Conservation (phyloP, 495 filamentous ascomycete species). For the Physcia stellaris region DNA sequence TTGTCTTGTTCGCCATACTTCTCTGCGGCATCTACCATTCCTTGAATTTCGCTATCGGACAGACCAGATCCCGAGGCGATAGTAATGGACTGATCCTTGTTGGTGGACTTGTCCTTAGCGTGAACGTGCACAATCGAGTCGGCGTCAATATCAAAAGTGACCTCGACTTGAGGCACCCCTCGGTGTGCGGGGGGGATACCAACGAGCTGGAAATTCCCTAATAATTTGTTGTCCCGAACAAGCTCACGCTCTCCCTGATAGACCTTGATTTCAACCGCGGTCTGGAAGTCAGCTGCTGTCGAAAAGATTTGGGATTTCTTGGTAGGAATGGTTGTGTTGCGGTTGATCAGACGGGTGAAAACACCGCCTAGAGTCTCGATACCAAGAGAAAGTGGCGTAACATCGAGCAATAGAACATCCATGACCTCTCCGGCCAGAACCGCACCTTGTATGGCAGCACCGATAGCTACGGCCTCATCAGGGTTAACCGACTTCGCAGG, state of each 20-base stretch:
- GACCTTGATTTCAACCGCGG: constrained; percentile 99
- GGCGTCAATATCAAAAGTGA: constrained; percentile 98
- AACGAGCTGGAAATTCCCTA: constrained; percentile 99
- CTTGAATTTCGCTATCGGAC: constrained; percentile 83
- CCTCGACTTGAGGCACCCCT: constrained; percentile 95
- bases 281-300: constrained; percentile 98
- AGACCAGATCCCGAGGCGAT: constrained; percentile 98
- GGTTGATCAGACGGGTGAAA: constrained; percentile 98
- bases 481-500: constrained; percentile 98
- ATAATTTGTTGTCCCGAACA: constrained; percentile 96
- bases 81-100: constrained; percentile 99
- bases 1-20: constrained; percentile 90
- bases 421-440: constrained; percentile 95
- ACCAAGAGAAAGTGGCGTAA: constrained; percentile 94
- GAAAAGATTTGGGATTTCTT: constrained; percentile 99
- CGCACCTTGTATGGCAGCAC: constrained; percentile 95
- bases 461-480: constrained; percentile 97
- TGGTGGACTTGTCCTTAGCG: constrained; percentile 98
- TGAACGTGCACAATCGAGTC: constrained; percentile 98
- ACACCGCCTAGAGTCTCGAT: constrained; percentile 99
- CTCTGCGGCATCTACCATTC: constrained; percentile 96
- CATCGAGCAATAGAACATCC: constrained; percentile 90
- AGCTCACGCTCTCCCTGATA: constrained; percentile 99
- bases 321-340: constrained; percentile 98
- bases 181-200: constrained; percentile 96